Base-by-base conservation (phyloP, 345 rosid genomes). In the Brassica incana region DNA sequence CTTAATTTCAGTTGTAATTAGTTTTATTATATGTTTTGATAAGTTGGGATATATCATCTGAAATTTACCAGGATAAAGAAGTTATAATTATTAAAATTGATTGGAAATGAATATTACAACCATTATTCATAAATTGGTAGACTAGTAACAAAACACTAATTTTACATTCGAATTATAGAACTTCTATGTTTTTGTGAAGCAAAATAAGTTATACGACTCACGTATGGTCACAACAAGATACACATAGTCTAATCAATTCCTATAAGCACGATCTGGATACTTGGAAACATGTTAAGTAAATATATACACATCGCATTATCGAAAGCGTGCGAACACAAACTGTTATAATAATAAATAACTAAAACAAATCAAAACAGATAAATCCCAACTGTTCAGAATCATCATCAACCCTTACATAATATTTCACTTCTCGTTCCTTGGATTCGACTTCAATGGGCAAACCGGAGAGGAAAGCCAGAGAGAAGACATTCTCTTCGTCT, bases 361-460 rank as follows among this genome's bases (percentile, higher is more conserved):
- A 50, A 50, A 8, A 9, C 67, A 73, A 6, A 35, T 15, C 15
- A 45, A 18, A 18, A 18, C 18, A 18, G 8, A 40, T 9, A 60
- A 52, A 18, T 25, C 18, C 72, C 20, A 80, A 80, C 79, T 66
- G 75, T 38, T 69, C 29, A 11, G 27, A 45, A 45, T 11, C 52
- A 45, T 6, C 43, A 36, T 3, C n/a, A 45, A 45, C 4, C 52
- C 16, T 48, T 48, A 48, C 56, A 48, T 48, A n/a, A n/a, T 52
- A 40, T 52, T 32, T 8, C 20, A 67, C 33, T 29, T 77, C 65
- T 60, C 54, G 10, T 29, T 67, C 62, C 9, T 65, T 67, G 27
- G 8, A 61, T 71, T 35, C 54, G 59, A 15, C 12, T 9, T 32
- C 18, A 38, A 85, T 86, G 89, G 88, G 81, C n/a, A 77, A 81